These are phyloP conservation scores for Ophiostoma quercus DNA, from an alignment of 2,329 filamentous ascomycete species.

Conservation along the genomic window DNA sequence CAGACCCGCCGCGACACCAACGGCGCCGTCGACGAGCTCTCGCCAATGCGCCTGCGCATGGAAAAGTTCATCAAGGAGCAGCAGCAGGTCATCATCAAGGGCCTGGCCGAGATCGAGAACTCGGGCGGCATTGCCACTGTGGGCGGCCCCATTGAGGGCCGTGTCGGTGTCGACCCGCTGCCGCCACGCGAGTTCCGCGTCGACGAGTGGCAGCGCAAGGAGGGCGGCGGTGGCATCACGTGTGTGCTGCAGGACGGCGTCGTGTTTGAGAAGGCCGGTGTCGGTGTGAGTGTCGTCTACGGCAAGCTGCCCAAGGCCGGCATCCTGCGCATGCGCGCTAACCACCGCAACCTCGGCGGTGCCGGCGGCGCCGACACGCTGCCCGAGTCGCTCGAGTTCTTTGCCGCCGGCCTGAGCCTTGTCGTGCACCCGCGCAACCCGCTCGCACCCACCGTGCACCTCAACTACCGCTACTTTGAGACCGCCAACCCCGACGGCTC, in stretches of 20 bases:
- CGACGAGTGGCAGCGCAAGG: slow-evolving; percentile 81
- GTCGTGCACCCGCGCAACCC: slow-evolving; percentile 92
- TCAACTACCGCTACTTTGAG: slow-evolving; percentile 99
- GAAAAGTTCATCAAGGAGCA: slow-evolving; percentile 92
- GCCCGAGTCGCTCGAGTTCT: slow-evolving; percentile 83
- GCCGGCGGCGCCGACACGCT: slow-evolving; percentile 44
- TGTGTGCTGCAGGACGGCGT: slow-evolving; percentile 94
- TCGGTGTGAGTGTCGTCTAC: slow-evolving; percentile 93
- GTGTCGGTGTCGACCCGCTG: slow-evolving; percentile 44
- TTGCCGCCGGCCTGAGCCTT: slow-evolving; percentile 86
- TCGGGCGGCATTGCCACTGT: slow-evolving; percentile 23
- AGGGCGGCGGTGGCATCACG: slow-evolving; percentile 88
- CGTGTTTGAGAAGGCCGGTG: slow-evolving; percentile 95
- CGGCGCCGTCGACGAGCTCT: slow-evolving; percentile 59
- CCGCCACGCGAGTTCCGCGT: slow-evolving; percentile 53
- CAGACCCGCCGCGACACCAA: slow-evolving; percentile 72
- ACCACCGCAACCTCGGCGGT: slow-evolving; percentile 79
- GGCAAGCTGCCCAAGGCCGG: slow-evolving; percentile 80
- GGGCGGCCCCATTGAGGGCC: slow-evolving; percentile 23
- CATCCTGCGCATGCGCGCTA: slow-evolving; percentile 86
- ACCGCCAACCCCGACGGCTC: slow-evolving; percentile 78
- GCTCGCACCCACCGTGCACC: slow-evolving; percentile 93
- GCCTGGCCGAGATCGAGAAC: slow-evolving; percentile 62
- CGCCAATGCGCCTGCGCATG: slow-evolving; percentile 97
- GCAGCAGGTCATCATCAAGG: slow-evolving; percentile 79